Evolutionary conservation across 208 protist genomes (phyloP).

Genomic region (Leishmania major): DNA sequence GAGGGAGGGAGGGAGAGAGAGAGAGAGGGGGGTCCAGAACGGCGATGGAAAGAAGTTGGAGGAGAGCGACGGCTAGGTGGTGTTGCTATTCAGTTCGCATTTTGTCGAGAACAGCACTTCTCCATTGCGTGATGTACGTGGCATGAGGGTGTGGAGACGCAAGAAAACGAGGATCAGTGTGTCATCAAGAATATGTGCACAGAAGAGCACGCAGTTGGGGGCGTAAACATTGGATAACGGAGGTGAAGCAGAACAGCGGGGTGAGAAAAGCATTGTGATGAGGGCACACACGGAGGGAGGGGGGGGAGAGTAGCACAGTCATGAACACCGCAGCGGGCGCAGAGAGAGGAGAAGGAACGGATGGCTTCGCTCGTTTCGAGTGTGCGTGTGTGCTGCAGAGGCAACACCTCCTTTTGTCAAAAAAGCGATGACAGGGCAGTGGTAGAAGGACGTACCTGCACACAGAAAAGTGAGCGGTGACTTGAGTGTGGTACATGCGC

Average conservation of each 20-base stretch:
- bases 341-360: conserved; percentile 4
- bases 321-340: not conserved
- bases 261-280: not conserved
- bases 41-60: not conserved
- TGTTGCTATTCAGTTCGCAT: not conserved
- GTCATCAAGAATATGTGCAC: not conserved
- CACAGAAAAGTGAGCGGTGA: not conserved
- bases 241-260: not conserved
- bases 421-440: no score
- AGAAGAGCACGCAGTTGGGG: no score
- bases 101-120: not conserved
- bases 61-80: not conserved
- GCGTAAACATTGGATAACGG: not conserved
- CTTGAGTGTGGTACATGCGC: not conserved
- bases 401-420: not conserved
- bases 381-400: not conserved
- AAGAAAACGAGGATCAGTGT: not conserved
- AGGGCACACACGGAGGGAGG: not conserved
- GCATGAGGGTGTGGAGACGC: not conserved
- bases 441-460: not conserved
- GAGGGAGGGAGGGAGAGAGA: not conserved
- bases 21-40: not conserved
- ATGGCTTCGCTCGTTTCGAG: not conserved
- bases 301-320: not conserved
- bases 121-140: not conserved